Conservation (phyloP, 176 grass and related monocot genomes). For the Pontederia crassipes region DNA sequence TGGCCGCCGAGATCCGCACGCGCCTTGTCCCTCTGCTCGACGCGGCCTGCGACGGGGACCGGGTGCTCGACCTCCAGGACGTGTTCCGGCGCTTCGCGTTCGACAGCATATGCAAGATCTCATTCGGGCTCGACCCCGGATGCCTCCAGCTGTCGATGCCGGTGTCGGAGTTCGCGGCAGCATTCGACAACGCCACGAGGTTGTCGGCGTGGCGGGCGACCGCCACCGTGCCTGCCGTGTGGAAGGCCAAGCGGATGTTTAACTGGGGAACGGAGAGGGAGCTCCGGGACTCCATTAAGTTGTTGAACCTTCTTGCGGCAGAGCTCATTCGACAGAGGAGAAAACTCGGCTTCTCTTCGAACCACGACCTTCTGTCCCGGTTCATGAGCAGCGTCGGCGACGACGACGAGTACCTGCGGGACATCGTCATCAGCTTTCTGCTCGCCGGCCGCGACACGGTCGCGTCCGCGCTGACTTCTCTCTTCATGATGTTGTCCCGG, state of each 20-base stretch:
- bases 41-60: slow-evolving; percentile 8
- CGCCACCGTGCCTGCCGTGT: slow-evolving; percentile 32
- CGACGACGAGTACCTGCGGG: slow-evolving; percentile 59
- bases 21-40: slow-evolving; percentile 40
- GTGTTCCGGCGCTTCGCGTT: slow-evolving; percentile 65
- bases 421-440: slow-evolving; percentile 75
- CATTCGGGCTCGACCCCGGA: slow-evolving; percentile 53
- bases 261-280: slow-evolving; percentile 56
- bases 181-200: slow-evolving; percentile 45
- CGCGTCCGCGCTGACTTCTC: slow-evolving; percentile 44
- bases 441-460: slow-evolving; percentile 63
- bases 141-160: slow-evolving; percentile 40
- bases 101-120: slow-evolving; percentile 74
- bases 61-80: slow-evolving; percentile 60
- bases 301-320: slow-evolving; percentile 32
- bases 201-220: slow-evolving; percentile 37
- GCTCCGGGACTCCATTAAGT: slow-evolving; percentile 29
- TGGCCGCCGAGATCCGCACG: slow-evolving; percentile 25
- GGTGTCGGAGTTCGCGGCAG: slow-evolving; percentile 38
- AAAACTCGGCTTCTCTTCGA: slow-evolving; percentile 29
- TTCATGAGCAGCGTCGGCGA: slow-evolving; percentile 38
- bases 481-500: slow-evolving; percentile 55
- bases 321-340: slow-evolving; percentile 50
- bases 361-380: slow-evolving; percentile 59
- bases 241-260: slow-evolving; percentile 44